Conservation (phyloP, 768 basidiomycete genomes). For the Coprinellus aureogranulatus region DNA sequence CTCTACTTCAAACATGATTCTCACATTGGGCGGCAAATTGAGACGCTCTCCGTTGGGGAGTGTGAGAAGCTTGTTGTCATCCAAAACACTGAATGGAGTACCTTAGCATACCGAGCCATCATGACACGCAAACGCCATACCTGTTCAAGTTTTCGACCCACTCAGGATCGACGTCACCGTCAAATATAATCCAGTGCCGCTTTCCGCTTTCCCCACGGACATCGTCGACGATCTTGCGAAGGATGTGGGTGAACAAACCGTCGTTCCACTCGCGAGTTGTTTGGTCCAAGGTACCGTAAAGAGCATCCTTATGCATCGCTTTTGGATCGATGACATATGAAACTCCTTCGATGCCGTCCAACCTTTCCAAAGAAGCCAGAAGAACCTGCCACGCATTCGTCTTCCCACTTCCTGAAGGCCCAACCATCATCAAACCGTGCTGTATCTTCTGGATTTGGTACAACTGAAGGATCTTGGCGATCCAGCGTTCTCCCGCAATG, state of each 20-base stretch:
- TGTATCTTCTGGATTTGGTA: slow-evolving; percentile 99
- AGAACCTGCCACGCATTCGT: slow-evolving; percentile 96
- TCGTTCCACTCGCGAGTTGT: slow-evolving; percentile 99
- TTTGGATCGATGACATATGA: slow-evolving; percentile 98
- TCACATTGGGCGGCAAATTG: slow-evolving; percentile 92
- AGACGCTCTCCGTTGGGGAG: slow-evolving; percentile 97
- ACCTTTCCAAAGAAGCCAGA: slow-evolving; percentile 81
- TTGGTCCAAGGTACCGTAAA: slow-evolving; percentile 94
- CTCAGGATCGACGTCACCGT: slow-evolving; percentile 99
- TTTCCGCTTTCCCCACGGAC: slow-evolving; percentile 96
- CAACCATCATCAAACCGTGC: slow-evolving; percentile 99
- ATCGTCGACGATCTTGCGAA: slow-evolving; percentile 97
- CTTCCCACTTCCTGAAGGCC: slow-evolving; percentile 95
- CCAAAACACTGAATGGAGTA: slow-evolving; percentile 70
- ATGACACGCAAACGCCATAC: slow-evolving; percentile 40
- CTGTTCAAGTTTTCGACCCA: slow-evolving; percentile 99
- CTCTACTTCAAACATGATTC: slow-evolving; percentile 99
- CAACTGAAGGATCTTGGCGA: slow-evolving; percentile 92
- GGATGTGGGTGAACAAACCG: slow-evolving; percentile 94
- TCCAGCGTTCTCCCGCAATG: slow-evolving; percentile 86
- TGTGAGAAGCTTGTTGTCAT: slow-evolving; percentile 97
- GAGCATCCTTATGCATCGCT: slow-evolving; percentile 96
- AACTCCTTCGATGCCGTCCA: slow-evolving; percentile 91
- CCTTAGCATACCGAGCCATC: slow-evolving; percentile 5
- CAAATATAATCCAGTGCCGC: slow-evolving; percentile 99